Percentiles rank a stretch among this genome's conserved stretches.
Evolutionary conservation across 441 rosid species (phyloP).

Genomic region (Omphalea diandra): DNA sequence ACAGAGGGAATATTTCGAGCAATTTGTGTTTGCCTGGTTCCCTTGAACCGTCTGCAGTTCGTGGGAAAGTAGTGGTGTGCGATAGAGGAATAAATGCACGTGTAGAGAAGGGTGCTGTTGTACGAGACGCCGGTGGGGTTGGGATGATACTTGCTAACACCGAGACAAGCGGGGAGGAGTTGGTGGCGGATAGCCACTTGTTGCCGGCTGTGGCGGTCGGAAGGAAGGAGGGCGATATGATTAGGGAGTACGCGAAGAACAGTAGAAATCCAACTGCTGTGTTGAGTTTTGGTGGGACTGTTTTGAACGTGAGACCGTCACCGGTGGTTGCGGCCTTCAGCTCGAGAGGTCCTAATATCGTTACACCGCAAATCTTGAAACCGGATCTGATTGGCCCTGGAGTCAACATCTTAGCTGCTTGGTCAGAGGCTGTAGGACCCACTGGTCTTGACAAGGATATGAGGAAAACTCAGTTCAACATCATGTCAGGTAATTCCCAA

Average conservation of each 20-base stretch:
- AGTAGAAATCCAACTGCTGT: conserved; percentile 48
- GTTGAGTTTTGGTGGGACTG: conserved; percentile 69
- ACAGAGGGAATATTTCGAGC: conserved; percentile 43
- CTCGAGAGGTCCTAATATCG: conserved; percentile 82
- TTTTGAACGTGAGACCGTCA: conserved; percentile 59
- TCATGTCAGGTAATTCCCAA: conserved; percentile 65
- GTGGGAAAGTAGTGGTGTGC: conserved; percentile 82
- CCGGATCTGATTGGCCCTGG: conserved; percentile 96
- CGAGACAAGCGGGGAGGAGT: conserved; percentile 68
- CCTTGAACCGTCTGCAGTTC: conserved; percentile 51
- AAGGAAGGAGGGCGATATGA: conserved; percentile 57
- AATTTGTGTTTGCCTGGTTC: conserved; percentile 73
- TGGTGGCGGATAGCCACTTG: conserved; percentile 89
- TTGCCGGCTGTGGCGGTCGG: conserved; percentile 77
- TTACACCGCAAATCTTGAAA: conserved; percentile 79
- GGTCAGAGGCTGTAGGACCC: conserved; percentile 80
- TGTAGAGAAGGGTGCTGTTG: conserved; percentile 83
- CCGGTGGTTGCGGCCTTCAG: conserved; percentile 96
- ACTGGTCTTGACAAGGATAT: conserved; percentile 66
- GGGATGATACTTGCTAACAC: conserved; percentile 90
- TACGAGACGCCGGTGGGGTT: conserved; percentile 78
- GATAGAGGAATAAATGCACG: conserved; percentile 80
- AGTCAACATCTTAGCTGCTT: conserved; percentile 79
- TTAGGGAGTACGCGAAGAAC: conserved; percentile 48
- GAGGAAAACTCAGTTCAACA: conserved; percentile 64